Conservation (phyloP, 352 stramenopile species). For the Plasmopara halstedii region DNA sequence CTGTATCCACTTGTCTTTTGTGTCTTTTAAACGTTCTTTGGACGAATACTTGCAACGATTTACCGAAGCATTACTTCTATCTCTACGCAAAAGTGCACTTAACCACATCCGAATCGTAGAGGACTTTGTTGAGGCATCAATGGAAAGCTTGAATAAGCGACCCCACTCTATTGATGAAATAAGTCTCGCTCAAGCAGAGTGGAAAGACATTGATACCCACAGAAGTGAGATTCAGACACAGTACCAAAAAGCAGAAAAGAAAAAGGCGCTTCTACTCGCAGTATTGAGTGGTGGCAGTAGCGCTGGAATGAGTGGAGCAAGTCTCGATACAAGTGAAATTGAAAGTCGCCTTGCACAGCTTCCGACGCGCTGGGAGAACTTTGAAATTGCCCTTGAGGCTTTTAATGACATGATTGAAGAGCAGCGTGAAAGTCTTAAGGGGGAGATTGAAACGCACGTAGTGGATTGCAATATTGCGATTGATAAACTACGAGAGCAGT, state of each 20-base stretch:
- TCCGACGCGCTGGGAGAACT: slow-evolving; percentile 88
- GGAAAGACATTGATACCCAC: slow-evolving; percentile 81
- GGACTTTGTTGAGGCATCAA: slow-evolving; percentile 81
- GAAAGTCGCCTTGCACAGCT: slow-evolving; percentile 65
- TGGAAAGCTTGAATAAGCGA: slow-evolving; percentile 83
- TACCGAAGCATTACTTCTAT: slow-evolving; percentile 78
- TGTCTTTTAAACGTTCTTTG: slow-evolving; percentile 82
- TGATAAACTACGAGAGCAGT: slow-evolving; percentile 87
- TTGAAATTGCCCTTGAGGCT: slow-evolving; percentile 90
- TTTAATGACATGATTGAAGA: slow-evolving; percentile 96
- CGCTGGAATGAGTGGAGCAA: slow-evolving; percentile 27
- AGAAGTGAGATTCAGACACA: slow-evolving; percentile 47
- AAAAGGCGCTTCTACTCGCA: slow-evolving; percentile 76
- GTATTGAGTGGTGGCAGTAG: slow-evolving; percentile 22
- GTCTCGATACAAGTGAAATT: slow-evolving; percentile 71
- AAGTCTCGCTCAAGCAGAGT: slow-evolving; percentile 80
- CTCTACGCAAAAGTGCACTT: slow-evolving; percentile 74
- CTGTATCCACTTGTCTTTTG: slow-evolving; percentile 84
- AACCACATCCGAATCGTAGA: slow-evolving; percentile 81
- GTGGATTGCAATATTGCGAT: slow-evolving; percentile 86
- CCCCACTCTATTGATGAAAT: slow-evolving; percentile 93
- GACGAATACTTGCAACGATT: slow-evolving; percentile 85
- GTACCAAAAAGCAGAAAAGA: slow-evolving; percentile 73
- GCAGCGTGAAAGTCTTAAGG: slow-evolving; percentile 88
- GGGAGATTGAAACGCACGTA: slow-evolving; percentile 82